Conservation (phyloP, 163 green algal genomes). For the Prototheca wickerhamii region DNA sequence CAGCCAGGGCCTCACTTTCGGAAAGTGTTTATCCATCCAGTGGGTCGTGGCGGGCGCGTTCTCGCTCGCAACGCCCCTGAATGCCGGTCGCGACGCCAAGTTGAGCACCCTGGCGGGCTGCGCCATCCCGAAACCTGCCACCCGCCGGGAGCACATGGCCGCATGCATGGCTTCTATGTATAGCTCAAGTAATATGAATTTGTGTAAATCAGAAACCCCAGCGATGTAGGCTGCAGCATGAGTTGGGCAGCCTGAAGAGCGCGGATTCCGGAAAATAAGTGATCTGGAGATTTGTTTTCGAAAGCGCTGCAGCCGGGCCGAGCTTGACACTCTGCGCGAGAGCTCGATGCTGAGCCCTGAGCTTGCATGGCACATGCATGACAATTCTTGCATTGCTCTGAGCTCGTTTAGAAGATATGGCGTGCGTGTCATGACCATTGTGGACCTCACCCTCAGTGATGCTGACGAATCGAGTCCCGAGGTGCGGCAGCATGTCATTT, state of each 20-base stretch:
- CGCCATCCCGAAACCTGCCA: background rate
- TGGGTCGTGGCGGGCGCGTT: background rate
- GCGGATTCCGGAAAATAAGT: too few relatives aligned
- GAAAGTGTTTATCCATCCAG: constrained; percentile 16
- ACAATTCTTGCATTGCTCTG: too few relatives aligned
- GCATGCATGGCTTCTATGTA: background rate
- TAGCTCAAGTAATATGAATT: background rate
- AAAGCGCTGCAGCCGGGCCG: too few relatives aligned
- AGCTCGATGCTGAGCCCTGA: too few relatives aligned
- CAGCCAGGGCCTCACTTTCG: constrained; percentile 6
- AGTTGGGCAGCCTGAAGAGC: too few relatives aligned
- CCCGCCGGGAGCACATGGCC: background rate
- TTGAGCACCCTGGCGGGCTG: background rate
- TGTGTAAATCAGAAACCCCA: too few relatives aligned
- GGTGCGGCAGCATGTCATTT: background rate
- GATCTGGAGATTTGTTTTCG: too few relatives aligned
- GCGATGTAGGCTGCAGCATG: too few relatives aligned
- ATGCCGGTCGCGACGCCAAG: background rate
- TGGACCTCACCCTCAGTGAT: background rate
- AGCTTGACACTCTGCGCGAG: too few relatives aligned
- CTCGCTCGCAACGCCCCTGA: background rate
- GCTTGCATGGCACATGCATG: too few relatives aligned
- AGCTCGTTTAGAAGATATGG: too few relatives aligned
- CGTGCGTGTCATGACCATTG: background rate
- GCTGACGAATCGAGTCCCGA: background rate